Base-by-base conservation (phyloP, 2,329 filamentous ascomycete genomes). In the Macrophomina pseudophaseolina region DNA sequence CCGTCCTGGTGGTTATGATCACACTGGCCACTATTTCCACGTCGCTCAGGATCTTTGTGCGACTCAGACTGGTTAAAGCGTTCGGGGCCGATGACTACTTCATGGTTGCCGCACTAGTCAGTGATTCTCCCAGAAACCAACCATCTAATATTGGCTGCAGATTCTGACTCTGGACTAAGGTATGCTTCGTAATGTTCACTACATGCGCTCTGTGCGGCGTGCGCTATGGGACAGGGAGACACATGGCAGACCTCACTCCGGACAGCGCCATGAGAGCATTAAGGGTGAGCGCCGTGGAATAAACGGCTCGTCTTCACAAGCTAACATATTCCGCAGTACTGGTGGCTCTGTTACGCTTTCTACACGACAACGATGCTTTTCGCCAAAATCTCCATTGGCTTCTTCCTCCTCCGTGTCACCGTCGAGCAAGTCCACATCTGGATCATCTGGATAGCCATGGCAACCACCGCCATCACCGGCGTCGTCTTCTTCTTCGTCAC, bases 401-500 rank as follows among this genome's bases (percentile, higher is more conserved):
- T 35, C 38, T 64, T 62, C 44, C 58, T 62, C 30, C 58, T 62
- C 2, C 58, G 58, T 9, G 42, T 62, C 16, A 62, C 58, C 5
- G 44, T 62, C 32, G 30, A 62, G 1, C 60, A 14, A 12, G 5
- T 58, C 35, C 40, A 65, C 49, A 40, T 65, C n/a, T 74, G 71
- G 67, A 76, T 81, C 66, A 78, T 83, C 66, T 76, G 75, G 63
- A 56, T 71, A 23, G 74, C 78, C 42, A 80, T 80, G 70, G 58
- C 66, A 5, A 65, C 77, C 4, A 75, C 76, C 2, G 73, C 75
- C 3, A 4, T 76, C 11, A 82, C 80, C 70, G 76, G 76, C 53
- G 66, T 77, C 54, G 70, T 77, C 58, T 80, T 80, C 72, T 82
- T 83, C 73, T 80, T 85, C 71, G 72, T 84, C 67, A 79, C 83